Evolutionary conservation across 768 basidiomycete genomes (phyloP).

Genomic region (Mycena albidolilacea): DNA sequence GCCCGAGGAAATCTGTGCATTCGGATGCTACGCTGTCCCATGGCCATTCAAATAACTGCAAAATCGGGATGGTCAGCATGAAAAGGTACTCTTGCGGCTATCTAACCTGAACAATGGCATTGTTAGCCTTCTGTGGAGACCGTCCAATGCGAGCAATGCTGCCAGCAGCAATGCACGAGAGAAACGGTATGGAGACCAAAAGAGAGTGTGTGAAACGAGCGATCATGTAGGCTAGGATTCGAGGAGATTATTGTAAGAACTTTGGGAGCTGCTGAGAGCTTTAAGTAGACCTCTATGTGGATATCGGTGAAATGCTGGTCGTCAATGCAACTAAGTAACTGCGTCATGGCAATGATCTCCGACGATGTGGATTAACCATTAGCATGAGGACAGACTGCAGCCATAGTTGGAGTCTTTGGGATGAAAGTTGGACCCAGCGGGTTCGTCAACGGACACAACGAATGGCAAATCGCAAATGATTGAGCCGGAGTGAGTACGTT

Average conservation of each 20-base stretch:
- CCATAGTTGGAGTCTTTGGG: too few species aligned
- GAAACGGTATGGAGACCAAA: neutral
- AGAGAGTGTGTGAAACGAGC: conserved; percentile 7
- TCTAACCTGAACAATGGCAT: conserved; percentile 50
- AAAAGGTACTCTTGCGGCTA: too few species aligned
- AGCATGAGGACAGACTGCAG: too few species aligned
- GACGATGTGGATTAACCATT: too few species aligned
- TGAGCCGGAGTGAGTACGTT: too few species aligned
- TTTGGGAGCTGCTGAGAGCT: too few species aligned
- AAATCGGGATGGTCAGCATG: neutral
- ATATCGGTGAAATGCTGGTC: neutral
- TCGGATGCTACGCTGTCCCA: conserved; percentile 57
- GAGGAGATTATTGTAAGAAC: neutral
- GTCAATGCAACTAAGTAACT: neutral
- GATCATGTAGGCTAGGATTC: conserved; percentile 9
- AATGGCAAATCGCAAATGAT: too few species aligned
- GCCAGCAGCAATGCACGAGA: conserved; percentile 29
- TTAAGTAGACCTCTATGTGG: too few species aligned
- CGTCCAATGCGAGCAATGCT: conserved; percentile 25
- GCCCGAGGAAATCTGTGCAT: conserved; percentile 61
- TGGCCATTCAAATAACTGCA: conserved; percentile 53
- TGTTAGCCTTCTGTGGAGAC: conserved; percentile 26
- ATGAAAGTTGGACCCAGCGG: too few species aligned
- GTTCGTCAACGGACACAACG: too few species aligned
- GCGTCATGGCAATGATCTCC: neutral